These are phyloP conservation scores for Plasmodium inui DNA, from an alignment of 169 alveolate genomes.

Conservation along the genomic window DNA sequence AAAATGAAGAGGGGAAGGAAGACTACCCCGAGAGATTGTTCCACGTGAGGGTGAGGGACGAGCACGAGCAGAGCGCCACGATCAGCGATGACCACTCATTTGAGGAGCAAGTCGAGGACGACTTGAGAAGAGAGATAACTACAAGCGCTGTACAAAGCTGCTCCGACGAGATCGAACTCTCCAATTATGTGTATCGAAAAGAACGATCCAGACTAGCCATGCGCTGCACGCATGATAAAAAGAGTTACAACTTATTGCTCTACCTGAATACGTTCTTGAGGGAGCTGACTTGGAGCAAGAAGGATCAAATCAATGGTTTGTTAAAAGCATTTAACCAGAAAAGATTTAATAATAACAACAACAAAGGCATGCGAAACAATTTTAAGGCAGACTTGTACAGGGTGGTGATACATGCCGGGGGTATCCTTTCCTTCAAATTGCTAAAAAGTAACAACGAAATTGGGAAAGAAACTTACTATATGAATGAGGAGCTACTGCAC, in stretches of 20 bases:
- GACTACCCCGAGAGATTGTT: background rate
- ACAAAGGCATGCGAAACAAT: background rate
- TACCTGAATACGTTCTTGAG: background rate
- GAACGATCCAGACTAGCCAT: background rate
- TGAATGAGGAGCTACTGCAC: constrained; percentile 4
- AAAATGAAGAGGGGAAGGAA: background rate
- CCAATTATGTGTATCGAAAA: background rate
- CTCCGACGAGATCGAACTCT: background rate
- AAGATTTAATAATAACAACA: constrained; percentile 6
- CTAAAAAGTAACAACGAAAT: background rate
- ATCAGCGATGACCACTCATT: background rate
- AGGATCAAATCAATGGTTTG: background rate
- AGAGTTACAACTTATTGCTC: background rate
- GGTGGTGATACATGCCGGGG: background rate
- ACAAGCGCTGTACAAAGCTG: background rate
- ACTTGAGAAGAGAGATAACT: background rate
- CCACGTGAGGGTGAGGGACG: background rate
- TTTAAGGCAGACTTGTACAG: background rate
- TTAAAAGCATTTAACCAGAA: background rate
- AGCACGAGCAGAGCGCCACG: background rate
- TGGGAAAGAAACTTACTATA: constrained; percentile 1
- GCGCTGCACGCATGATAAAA: background rate
- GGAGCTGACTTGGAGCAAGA: background rate
- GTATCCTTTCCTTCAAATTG: constrained; percentile 2
- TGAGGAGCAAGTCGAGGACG: background rate